A percentile compares a stretch with the other conserved stretches of the same genome.
phyloP scores from a whole-genome alignment of 2,329 filamentous ascomycete species.

The Diaporthe vexans region DNA sequence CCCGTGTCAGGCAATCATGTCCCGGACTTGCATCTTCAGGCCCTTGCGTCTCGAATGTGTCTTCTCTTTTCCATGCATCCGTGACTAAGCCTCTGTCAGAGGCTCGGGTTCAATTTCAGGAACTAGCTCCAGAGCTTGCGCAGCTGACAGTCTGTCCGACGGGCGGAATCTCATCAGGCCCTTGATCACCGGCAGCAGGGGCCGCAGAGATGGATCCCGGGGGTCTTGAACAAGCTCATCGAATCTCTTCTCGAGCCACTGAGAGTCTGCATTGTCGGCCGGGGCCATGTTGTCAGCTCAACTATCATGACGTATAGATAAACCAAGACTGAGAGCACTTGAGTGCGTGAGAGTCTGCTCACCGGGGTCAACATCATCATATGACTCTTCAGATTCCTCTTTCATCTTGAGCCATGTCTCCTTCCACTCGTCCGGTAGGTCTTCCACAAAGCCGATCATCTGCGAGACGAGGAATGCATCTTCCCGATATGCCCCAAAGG shows the following conservation, averaged over 20 bases:
- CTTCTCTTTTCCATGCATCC: too few relatives aligned
- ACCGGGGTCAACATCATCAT: neutral
- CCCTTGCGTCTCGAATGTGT: too few relatives aligned
- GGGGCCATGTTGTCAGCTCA: neutral
- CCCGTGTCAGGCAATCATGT: too few relatives aligned
- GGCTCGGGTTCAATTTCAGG: neutral
- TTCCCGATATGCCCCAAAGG: neutral
- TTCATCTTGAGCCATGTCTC: neutral
- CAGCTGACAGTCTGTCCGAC: neutral
- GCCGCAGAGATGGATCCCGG: neutral
- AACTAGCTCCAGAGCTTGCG: neutral
- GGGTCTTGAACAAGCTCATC: neutral
- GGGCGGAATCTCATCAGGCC: slow-evolving; percentile 14
- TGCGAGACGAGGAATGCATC: neutral
- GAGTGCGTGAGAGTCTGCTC: neutral
- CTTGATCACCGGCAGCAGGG: neutral
- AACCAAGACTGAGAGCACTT: neutral
- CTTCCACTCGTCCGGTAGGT: neutral
- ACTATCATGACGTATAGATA: neutral
- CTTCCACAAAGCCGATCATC: slow-evolving; percentile 5
- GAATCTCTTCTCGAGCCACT: neutral
- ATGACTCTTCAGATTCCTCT: neutral
- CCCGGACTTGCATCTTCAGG: too few relatives aligned
- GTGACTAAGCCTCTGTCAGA: too few relatives aligned
- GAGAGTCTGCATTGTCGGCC: neutral